Percentiles rank a stretch among this genome's conserved stretches.
Evolutionary conservation across 1,284 basidiomycete genomes (phyloP).

Genomic region (Ceratobasidium papillatum): DNA sequence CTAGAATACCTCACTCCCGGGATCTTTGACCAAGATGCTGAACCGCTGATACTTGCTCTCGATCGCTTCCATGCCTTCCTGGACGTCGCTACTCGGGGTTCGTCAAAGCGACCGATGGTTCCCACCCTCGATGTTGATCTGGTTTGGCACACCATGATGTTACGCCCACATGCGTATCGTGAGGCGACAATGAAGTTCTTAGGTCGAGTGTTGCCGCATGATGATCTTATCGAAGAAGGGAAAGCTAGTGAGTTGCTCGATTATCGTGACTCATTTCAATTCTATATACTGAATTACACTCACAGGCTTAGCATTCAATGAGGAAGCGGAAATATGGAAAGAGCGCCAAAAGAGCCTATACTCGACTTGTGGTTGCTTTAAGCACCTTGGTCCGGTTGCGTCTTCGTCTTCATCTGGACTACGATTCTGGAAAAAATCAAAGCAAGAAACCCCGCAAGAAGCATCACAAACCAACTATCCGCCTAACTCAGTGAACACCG

Average conservation of each 20-base stretch:
- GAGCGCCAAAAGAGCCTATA: background rate
- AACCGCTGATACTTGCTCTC: conserved; percentile 7
- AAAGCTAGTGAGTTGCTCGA: background rate
- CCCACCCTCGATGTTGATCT: conserved; percentile 7
- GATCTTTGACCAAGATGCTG: conserved; percentile 2
- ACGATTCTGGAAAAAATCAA: background rate
- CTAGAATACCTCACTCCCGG: conserved; percentile 8
- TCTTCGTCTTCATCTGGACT: background rate
- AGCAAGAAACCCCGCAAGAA: background rate
- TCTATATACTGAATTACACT: background rate
- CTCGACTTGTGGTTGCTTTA: background rate
- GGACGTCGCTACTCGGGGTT: conserved; percentile 13
- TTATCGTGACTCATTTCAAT: background rate
- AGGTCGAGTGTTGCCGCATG: conserved; percentile 1
- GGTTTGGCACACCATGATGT: conserved; percentile 16
- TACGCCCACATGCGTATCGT: background rate
- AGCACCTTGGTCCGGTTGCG: background rate
- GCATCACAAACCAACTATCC: background rate
- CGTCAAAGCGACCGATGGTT: background rate
- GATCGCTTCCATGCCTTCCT: conserved; percentile 17
- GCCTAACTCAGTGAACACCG: background rate
- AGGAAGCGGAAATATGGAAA: background rate
- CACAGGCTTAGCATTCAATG: background rate
- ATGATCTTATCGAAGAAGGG: conserved; percentile 8
- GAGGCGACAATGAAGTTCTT: conserved; percentile 6